phyloP scores from a whole-genome alignment of 768 basidiomycete genomes.

The Tulasnella sp. region DNA sequence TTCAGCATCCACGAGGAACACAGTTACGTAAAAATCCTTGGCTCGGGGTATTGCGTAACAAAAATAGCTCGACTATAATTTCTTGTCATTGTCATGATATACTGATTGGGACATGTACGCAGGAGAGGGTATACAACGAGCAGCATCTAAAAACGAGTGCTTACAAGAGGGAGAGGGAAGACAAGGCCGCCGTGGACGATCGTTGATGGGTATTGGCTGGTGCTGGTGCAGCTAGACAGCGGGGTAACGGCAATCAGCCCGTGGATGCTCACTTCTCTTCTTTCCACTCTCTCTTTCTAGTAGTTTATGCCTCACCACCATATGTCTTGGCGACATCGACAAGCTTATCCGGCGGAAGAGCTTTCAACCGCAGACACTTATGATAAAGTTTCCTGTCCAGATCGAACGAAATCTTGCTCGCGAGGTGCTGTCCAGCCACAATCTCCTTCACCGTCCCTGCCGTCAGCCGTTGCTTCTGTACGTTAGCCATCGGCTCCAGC shows the following conservation, averaged over 20 bases:
- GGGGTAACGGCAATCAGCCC: constrained; percentile 1
- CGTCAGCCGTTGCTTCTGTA: constrained; percentile 81
- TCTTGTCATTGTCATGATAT: too few relatives aligned
- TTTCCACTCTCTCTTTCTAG: background rate
- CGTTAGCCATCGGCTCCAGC: constrained; percentile 81
- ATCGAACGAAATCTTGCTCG: constrained; percentile 62
- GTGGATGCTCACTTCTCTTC: background rate
- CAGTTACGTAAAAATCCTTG: background rate
- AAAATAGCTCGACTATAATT: background rate
- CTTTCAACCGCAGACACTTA: constrained; percentile 66
- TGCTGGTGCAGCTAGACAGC: too few relatives aligned
- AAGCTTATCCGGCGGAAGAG: constrained; percentile 45
- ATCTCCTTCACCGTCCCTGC: constrained; percentile 76
- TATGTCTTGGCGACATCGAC: constrained; percentile 18
- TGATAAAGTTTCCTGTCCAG: constrained; percentile 75
- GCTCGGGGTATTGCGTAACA: background rate
- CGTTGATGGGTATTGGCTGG: too few relatives aligned
- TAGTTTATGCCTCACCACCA: constrained; percentile 5
- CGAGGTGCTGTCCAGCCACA: constrained; percentile 78
- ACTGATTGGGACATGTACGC: too few relatives aligned
- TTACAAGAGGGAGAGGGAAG: too few relatives aligned
- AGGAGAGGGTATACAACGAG: too few relatives aligned
- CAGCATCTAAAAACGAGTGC: too few relatives aligned
- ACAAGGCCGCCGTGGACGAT: too few relatives aligned
- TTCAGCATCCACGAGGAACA: background rate